Evolutionary conservation across 108 stramenopile genomes (phyloP).

Genomic region (Cyclotella atomus): DNA sequence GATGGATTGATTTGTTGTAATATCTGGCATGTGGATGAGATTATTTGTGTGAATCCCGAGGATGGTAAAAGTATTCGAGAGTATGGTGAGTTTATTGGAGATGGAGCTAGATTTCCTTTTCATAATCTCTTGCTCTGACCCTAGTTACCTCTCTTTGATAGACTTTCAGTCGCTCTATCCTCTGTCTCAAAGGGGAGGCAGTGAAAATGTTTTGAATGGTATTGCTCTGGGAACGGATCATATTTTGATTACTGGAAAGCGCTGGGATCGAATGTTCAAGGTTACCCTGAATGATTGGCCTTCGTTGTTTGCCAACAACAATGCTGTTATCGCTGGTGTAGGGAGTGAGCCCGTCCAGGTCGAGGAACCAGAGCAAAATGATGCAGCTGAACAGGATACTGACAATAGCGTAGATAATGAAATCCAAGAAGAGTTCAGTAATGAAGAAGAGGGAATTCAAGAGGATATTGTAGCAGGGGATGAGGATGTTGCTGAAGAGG

Average conservation of each 20-base stretch:
- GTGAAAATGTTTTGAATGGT: slow-evolving; percentile 85
- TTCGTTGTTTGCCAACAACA: slow-evolving; percentile 21
- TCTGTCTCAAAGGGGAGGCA: slow-evolving; percentile 35
- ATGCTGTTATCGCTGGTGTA: too few relatives aligned
- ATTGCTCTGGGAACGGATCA: slow-evolving; percentile 79
- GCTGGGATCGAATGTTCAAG: slow-evolving; percentile 80
- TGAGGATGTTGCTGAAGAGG: background rate
- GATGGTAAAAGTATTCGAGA: slow-evolving; percentile 78
- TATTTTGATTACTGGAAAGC: slow-evolving; percentile 70
- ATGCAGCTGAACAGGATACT: background rate
- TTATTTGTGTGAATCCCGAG: slow-evolving; percentile 81
- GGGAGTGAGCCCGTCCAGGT: too few relatives aligned
- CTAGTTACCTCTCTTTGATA: too few relatives aligned
- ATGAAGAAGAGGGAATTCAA: background rate
- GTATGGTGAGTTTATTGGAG: slow-evolving; percentile 83
- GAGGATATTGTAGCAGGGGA: background rate
- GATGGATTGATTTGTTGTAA: slow-evolving; percentile 80
- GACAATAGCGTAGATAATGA: background rate
- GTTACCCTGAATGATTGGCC: slow-evolving; percentile 50
- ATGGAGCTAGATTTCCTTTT: too few relatives aligned
- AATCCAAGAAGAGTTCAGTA: background rate
- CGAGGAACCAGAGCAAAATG: background rate
- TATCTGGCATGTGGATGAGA: slow-evolving; percentile 81
- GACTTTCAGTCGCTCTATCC: slow-evolving; percentile 75
- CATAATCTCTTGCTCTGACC: background rate